Conservation (phyloP, 306 rosid species). For the Calophaca sinica region DNA sequence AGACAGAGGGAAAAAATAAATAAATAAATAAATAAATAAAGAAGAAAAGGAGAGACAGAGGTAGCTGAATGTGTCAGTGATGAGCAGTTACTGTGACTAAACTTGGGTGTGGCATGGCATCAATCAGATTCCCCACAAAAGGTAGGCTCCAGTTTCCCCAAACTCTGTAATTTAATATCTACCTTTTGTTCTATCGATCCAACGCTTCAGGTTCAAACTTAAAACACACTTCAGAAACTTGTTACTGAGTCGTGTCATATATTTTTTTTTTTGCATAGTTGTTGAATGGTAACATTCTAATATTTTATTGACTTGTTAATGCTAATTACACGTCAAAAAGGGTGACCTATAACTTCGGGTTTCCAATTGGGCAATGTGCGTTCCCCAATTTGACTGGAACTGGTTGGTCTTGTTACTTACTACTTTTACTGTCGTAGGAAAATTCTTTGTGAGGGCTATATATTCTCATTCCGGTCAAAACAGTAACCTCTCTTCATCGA, state of each 20-base stretch:
- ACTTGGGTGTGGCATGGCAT: constrained; percentile 68
- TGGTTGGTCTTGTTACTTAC: background rate
- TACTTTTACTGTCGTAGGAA: background rate
- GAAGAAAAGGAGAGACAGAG: constrained; percentile 28
- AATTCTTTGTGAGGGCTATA: background rate
- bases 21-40: background rate
- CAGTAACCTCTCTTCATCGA: constrained; percentile 2
- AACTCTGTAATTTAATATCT: constrained; percentile 1
- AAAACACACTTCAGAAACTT: constrained; percentile 9
- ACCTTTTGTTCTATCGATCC: constrained; percentile 31
- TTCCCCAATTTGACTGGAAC: constrained; percentile 38
- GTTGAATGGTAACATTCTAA: no score
- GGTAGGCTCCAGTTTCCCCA: constrained; percentile 27
- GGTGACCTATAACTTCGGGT: background rate
- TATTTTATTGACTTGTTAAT: background rate
- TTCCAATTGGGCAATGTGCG: constrained; percentile 12
- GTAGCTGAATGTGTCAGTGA: constrained; percentile 67
- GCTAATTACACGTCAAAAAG: constrained; percentile 14
- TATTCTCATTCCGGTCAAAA: constrained; percentile 36
- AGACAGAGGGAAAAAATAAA: constrained; percentile 15
- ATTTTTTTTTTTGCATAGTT: background rate
- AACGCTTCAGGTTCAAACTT: constrained; percentile 27
- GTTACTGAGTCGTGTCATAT: constrained; percentile 27
- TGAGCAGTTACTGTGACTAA: constrained; percentile 39
- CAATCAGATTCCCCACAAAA: constrained; percentile 55